Percentiles rank a stretch among this genome's conserved stretches.
Evolutionary conservation across 1,284 basidiomycete genomes (phyloP).

Genomic region (Cryptococcus sp.): DNA sequence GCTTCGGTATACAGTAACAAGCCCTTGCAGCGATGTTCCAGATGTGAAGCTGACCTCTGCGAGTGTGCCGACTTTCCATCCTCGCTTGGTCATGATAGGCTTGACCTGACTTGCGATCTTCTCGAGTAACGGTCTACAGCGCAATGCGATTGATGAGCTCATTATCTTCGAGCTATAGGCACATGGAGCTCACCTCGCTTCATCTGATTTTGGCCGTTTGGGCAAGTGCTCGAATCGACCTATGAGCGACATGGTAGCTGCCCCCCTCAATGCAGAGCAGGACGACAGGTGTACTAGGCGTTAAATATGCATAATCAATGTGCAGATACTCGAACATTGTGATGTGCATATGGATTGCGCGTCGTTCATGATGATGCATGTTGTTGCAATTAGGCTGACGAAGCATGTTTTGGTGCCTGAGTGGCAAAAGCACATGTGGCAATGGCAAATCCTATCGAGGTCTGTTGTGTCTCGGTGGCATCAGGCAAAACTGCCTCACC

Average conservation of each 20-base stretch:
- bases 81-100: slow-evolving; percentile 81
- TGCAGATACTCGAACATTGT: not conserved
- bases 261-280: not conserved
- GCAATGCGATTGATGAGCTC: not conserved
- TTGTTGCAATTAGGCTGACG: not conserved
- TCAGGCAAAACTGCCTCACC: no score
- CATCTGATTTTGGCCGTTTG: slow-evolving; percentile 44
- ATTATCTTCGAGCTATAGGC: no score
- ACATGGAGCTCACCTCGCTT: slow-evolving; percentile 45
- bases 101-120: slow-evolving; percentile 77
- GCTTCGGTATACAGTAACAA: not conserved
- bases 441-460: no score
- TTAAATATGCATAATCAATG: not conserved
- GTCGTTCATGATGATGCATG: not conserved
- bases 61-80: slow-evolving; percentile 76
- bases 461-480: no score
- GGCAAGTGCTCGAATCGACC: slow-evolving; percentile 49
- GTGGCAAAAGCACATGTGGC: no score
- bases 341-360: not conserved
- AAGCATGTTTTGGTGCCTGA: not conserved
- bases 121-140: slow-evolving; percentile 60
- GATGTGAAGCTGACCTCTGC: slow-evolving; percentile 59
- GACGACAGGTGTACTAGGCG: not conserved
- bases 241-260: slow-evolving; percentile 33
- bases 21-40: not conserved